phyloP scores from a whole-genome alignment of 2,329 filamentous ascomycete genomes.

The Penicillium carneum region DNA sequence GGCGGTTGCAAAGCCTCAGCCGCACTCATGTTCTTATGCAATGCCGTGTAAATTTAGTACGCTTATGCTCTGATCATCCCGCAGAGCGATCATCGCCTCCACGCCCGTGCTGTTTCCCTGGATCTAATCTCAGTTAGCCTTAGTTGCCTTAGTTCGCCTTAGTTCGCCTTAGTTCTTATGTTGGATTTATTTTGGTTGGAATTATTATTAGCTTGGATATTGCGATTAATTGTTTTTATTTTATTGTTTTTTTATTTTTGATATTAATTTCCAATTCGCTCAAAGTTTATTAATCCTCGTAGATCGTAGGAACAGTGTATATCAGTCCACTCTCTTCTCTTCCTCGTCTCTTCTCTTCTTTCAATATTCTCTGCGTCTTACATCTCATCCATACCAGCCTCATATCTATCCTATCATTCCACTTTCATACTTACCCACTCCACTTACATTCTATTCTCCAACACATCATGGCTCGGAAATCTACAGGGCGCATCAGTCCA shows the following conservation, averaged over 20 bases:
- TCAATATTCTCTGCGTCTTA: slow-evolving; percentile 24
- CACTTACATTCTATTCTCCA: neutral
- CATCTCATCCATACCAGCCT: slow-evolving; percentile 21
- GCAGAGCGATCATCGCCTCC: slow-evolving; percentile 34
- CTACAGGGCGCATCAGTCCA: slow-evolving; percentile 34
- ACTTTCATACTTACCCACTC: neutral
- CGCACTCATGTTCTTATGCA: slow-evolving; percentile 20
- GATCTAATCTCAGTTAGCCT: slow-evolving; percentile 33
- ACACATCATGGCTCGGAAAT: slow-evolving; percentile 36
- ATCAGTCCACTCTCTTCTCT: slow-evolving; percentile 37
- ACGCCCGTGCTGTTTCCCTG: slow-evolving; percentile 31
- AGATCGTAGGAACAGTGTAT: slow-evolving; percentile 39
- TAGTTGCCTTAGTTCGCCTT: slow-evolving; percentile 22
- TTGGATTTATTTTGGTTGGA: slow-evolving; percentile 24
- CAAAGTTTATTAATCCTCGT: slow-evolving; percentile 34
- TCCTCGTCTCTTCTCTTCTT: slow-evolving; percentile 28
- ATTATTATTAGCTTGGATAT: slow-evolving; percentile 18
- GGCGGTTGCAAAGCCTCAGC: slow-evolving; percentile 21
- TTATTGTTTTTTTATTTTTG: neutral
- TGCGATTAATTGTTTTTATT: slow-evolving; percentile 15
- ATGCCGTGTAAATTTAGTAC: slow-evolving; percentile 32
- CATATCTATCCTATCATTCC: slow-evolving; percentile 8
- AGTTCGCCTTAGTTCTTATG: slow-evolving; percentile 16
- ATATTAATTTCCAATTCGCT: slow-evolving; percentile 29
- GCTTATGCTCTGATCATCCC: slow-evolving; percentile 37